Percentiles rank a stretch among this genome's conserved stretches.
Conservation (phyloP, 1,284 basidiomycete species). For the Schizophyllum commune region DNA sequence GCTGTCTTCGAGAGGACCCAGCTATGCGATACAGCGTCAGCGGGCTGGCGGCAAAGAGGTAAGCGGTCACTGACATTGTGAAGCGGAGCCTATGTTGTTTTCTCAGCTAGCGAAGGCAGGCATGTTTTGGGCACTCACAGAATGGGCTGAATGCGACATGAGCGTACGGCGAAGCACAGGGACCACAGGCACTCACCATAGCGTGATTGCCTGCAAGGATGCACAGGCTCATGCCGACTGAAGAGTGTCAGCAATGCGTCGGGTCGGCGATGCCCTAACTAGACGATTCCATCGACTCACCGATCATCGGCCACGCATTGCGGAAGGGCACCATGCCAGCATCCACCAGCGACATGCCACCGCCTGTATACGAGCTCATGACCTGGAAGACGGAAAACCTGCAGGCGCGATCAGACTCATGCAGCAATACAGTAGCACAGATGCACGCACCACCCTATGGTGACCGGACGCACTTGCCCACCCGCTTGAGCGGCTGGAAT, state of each 20-base stretch:
- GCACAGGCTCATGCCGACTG: constrained; percentile 39
- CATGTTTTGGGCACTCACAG: constrained; percentile 21
- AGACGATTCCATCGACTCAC: no score
- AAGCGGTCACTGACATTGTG: constrained; percentile 24
- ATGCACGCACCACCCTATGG: background rate
- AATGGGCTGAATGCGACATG: no score
- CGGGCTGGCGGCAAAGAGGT: background rate
- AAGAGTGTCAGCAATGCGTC: constrained; percentile 11
- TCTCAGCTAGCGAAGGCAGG: background rate
- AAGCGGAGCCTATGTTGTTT: constrained; percentile 26
- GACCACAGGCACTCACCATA: constrained; percentile 39
- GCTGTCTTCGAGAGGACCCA: constrained; percentile 44
- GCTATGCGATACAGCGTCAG: constrained; percentile 18
- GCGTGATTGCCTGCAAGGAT: constrained; percentile 51
- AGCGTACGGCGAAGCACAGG: no score
- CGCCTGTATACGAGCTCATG: constrained; percentile 46
- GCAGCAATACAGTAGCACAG: background rate
- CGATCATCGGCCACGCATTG: constrained; percentile 43
- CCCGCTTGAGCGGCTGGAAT: background rate
- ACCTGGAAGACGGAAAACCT: constrained; percentile 44
- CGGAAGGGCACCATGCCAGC: constrained; percentile 53
- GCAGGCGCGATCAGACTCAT: background rate
- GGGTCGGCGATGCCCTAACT: no score
- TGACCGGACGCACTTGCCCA: constrained; percentile 25
- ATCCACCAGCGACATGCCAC: constrained; percentile 47